Evolutionary conservation across 257 asterid genomes (phyloP).

Genomic region (Lithospermum erythrorhizon): DNA sequence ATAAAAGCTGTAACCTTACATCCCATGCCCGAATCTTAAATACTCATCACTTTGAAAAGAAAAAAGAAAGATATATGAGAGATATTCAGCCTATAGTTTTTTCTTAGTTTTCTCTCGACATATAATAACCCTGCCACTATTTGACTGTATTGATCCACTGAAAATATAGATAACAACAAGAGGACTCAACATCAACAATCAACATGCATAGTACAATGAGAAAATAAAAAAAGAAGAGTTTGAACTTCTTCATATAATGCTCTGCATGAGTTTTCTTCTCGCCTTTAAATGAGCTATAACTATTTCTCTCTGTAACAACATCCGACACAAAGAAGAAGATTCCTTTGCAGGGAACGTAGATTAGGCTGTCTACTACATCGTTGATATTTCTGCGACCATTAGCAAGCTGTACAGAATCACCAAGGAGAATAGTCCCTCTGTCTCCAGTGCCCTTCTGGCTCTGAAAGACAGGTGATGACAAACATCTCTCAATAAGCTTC

Average conservation of each 20-base stretch:
- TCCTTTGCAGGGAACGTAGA: conserved; percentile 64
- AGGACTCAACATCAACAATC: neutral
- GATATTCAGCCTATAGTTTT: no score
- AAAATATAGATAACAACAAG: neutral
- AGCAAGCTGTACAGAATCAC: conserved; percentile 51
- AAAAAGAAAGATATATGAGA: no score
- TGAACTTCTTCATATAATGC: conserved; percentile 65
- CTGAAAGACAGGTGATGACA: conserved; percentile 72
- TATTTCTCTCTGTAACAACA: conserved; percentile 40
- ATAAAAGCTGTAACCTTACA: no score
- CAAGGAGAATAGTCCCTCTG: conserved; percentile 25
- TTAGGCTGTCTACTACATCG: conserved; percentile 71
- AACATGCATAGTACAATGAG: neutral
- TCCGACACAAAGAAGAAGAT: conserved; percentile 72
- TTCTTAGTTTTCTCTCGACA: no score
- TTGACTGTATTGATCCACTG: neutral
- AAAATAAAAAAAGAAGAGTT: conserved; percentile 1
- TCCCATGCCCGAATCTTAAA: no score
- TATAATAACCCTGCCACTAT: no score
- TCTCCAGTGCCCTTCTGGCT: conserved; percentile 22
- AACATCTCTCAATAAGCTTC: conserved; percentile 58
- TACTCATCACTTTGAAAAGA: no score
- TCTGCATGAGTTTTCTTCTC: conserved; percentile 38
- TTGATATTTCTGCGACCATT: conserved; percentile 44
- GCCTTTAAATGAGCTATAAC: conserved; percentile 38